Percentiles rank a stretch among this genome's conserved stretches.
These are phyloP conservation scores for Tolypocladium capitatum DNA, from an alignment of 2,329 filamentous ascomycete genomes.

Conservation along the genomic window DNA sequence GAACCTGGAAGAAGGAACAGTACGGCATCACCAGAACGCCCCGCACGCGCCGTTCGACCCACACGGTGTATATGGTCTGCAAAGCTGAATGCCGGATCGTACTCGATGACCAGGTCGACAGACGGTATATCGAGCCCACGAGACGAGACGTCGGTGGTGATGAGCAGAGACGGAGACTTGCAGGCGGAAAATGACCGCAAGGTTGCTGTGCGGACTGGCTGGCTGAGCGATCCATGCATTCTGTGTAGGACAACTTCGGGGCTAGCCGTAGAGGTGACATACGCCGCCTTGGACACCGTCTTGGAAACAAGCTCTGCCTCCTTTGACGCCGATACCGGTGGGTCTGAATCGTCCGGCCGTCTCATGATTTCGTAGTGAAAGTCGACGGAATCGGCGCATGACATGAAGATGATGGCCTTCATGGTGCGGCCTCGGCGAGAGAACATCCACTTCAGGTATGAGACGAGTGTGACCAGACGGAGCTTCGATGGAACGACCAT, in stretches of 20 bases:
- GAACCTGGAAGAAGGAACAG: constrained; percentile 84
- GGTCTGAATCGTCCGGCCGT: constrained; percentile 17
- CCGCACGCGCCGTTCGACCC: constrained; percentile 86
- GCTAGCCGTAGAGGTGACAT: constrained; percentile 65
- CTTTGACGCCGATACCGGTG: constrained; percentile 15
- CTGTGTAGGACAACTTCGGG: constrained; percentile 62
- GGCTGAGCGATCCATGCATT: constrained; percentile 83
- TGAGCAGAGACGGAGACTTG: constrained; percentile 63
- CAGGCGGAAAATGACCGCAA: constrained; percentile 66
- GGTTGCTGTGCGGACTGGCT: constrained; percentile 76
- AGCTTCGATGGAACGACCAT: constrained; percentile 79
- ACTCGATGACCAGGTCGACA: constrained; percentile 89
- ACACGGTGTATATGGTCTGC: constrained; percentile 92
- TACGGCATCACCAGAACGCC: constrained; percentile 71
- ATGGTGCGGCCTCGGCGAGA: constrained; percentile 80
- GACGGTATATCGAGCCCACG: constrained; percentile 91
- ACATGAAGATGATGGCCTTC: constrained; percentile 95
- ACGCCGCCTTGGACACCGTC: constrained; percentile 56
- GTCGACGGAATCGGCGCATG: constrained; percentile 91
- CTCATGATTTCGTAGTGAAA: constrained; percentile 85
- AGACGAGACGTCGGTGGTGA: constrained; percentile 92
- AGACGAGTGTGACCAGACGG: constrained; percentile 74
- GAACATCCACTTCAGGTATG: constrained; percentile 76
- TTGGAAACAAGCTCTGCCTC: constrained; percentile 28
- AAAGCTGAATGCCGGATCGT: constrained; percentile 86